phyloP scores from a whole-genome alignment of 495 filamentous ascomycete genomes.

The Penicillium taxi region DNA sequence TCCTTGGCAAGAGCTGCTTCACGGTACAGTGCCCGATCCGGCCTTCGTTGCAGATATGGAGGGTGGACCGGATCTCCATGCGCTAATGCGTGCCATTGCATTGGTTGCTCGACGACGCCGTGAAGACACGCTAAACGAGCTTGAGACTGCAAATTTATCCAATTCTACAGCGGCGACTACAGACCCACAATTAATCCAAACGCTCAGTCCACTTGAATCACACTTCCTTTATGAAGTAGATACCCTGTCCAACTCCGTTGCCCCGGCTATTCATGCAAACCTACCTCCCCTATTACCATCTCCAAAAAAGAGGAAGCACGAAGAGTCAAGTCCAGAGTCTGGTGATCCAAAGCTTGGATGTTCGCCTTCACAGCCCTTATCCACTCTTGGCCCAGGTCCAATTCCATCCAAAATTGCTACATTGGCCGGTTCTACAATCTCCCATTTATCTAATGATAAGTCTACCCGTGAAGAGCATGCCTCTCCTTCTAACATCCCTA shows the following conservation, averaged over 20 bases:
- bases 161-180: not conserved
- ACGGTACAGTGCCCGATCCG: constrained; percentile 22
- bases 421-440: not conserved
- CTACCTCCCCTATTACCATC: constrained; percentile 6
- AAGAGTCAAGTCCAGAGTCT: constrained; percentile 13
- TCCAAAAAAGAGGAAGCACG: constrained; percentile 17
- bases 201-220: constrained; percentile 29
- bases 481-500: not conserved
- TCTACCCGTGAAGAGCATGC: too few species aligned
- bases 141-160: not conserved
- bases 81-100: constrained; percentile 77
- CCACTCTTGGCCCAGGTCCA: constrained; percentile 11
- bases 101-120: constrained; percentile 69
- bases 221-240: constrained; percentile 29
- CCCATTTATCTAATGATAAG: constrained; percentile 4
- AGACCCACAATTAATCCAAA: constrained; percentile 8
- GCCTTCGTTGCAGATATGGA: constrained; percentile 29
- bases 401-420: constrained; percentile 7
- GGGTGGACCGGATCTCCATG: constrained; percentile 74
- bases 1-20: constrained; percentile 18
- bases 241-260: not conserved
- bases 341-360: not conserved
- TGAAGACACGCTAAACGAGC: constrained; percentile 10
- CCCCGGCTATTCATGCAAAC: not conserved
- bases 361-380: not conserved